Evolutionary conservation across 1,284 basidiomycete species (phyloP), one percentile per base, ranked within the genome.

Genomic region (Moniliella sp.): DNA sequence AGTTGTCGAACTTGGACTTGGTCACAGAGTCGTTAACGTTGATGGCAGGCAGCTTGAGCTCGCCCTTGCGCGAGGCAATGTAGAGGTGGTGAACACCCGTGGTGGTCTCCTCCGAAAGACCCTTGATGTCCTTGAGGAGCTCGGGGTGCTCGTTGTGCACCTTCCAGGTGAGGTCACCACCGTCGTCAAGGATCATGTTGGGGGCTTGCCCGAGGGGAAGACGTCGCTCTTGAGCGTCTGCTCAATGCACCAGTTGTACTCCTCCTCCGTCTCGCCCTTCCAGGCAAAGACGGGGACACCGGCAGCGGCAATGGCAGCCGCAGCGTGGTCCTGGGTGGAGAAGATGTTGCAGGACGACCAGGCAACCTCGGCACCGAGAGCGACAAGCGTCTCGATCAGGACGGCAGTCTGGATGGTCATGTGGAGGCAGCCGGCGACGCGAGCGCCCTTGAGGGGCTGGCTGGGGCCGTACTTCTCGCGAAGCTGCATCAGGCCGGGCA

Each of bases 311-410:
- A 97, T 94, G 31, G 83, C 91, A 46, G 88, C 80, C 39, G 88
- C 91, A 41, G 88, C 88, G 66, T 97, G 88, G 65, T 97, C 88
- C 57, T 66, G 91, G 36, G 88, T 99, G 36, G 91, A 97, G 69
- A 91, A 99, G 64, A 99, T 99, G 71, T 99, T 97, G 69, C 86
- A 93, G 53, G 88, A 97, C 28, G 91, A 97, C 91, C 88, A 99
- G 51, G 88, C 74, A 44, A 99, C 88, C 65, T 94, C 78, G 46
- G 91, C 88, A 62, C 88, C 88, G 57, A 97, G 75, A 47, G 76
- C 76, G 48, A 74, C 78, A 51, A 99, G 71, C 25, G 50, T 59
- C 53, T 54, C 54, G 43, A 61, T 60, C 32, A 59, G 46, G 28
- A 50, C 46, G 27, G 48, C 48, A 14, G 86, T 93, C 66, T 93